Evolutionary conservation across 768 basidiomycete species (phyloP), one percentile per base, ranked within the genome.

Genomic region (Tulasnella sp.): DNA sequence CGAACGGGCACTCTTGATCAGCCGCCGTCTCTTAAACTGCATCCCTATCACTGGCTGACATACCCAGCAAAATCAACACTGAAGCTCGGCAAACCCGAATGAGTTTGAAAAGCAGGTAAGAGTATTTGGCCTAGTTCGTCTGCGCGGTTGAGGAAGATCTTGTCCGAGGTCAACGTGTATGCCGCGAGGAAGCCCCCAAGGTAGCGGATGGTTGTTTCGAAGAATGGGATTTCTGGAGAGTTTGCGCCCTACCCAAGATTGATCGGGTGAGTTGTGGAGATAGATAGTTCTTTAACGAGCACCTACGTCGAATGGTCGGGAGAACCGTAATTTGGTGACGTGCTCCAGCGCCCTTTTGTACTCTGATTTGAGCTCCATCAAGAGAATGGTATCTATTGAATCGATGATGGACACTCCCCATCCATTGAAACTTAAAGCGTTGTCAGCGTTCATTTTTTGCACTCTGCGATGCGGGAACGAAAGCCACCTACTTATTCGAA

Each of bases 131-230:
- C 96, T n/a, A 98, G 90, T 80, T 88, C 87, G 36, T 85, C 81
- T 0, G 87, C 85, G 56, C 84, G 83, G 31, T 82, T 80, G 34
- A 87, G 84, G 79, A 85, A 86, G 48, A 87, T 76, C 16, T 78
- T 73, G 27, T 86, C 84, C 2, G 84, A 85, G 5, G 86, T 76
- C 1, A 98, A 86, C 6, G 95, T 91, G 82, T 96, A 92, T 0
- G 93, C 94, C 2, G 93, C 93, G 7, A 97, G 88, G 1, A 97
- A 87, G 8, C 96, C 97, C 3, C 96, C 96, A 1, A 98, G 90
- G 82, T 97, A 93, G 42, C 96, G 91, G 80, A 98, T 98, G 58
- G 93, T 90, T 0, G 95, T 97, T 86, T 97, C 94, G 80, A 94
- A 94, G 84, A 91, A 93, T 1, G 91, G 91, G 10, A 80, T 76